Base-by-base conservation (phyloP, 1,284 basidiomycete species). In the Trametes pubescens region DNA sequence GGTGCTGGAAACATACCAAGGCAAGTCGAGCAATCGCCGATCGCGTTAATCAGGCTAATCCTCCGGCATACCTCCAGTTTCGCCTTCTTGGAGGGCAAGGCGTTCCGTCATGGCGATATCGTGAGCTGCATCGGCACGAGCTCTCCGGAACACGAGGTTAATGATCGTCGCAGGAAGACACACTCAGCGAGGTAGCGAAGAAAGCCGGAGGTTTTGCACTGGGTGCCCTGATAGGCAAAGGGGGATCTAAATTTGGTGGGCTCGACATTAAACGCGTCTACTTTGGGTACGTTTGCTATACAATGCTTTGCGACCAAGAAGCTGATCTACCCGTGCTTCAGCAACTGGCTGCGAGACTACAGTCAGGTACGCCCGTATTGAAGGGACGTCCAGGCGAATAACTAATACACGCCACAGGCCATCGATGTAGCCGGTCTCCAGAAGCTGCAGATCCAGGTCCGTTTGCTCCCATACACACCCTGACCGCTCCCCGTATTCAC, bases 101-200 rank as follows among this genome's bases (percentile, higher is more conserved):
- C 93, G 0, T 95, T 92, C 77, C 81, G 93, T 51, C 93, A 95
- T 75, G 93, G 93, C 43, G 93, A 95, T 76, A 94, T 95, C 65
- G 92, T 93, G 71, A 73, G 86, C 76, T 53, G 26, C 34, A 43
- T 34, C 4, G 49, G 22, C 49, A 13, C 51, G 35, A 10, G 51
- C 49, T 62, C 52, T 53, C n/a, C 1, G 7, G 9, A 24, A n/a
- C 53, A 13, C 34, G 37, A 38, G 37, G 8, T 43, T 65, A 52
- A 63, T 48, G n/a, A 29, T 38, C 51, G 32, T 32, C 29, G 40
- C 67, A 91, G 89, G 90, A 92, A 81, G 91, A 93, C 76, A 78
- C 84, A 0, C 80, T 93, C 7, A 77, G 82, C 21, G 84, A 88
- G 32, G 74, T 94, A 13, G 78, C 86, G 61, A 94, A 94, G 78